A percentile compares a stretch with the other conserved stretches of the same genome.
phyloP scores from a whole-genome alignment of 1,139 yeast species.

The Saccharomycopsis hybrid region DNA sequence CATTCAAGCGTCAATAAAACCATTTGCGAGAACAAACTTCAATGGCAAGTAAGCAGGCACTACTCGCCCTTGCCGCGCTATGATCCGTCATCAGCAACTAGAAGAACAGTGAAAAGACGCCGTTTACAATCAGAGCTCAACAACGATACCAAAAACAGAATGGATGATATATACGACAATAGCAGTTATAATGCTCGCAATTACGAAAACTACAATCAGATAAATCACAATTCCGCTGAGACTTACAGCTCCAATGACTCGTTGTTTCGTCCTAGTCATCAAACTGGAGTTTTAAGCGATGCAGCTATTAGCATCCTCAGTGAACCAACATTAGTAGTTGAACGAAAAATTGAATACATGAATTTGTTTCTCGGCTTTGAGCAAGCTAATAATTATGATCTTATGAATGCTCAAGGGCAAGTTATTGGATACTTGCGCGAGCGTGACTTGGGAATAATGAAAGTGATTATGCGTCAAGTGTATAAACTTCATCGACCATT shows the following conservation, averaged over 20 bases:
- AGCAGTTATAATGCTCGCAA: no score
- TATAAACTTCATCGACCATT: conserved; percentile 83
- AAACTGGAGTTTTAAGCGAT: conserved; percentile 1
- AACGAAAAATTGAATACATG: conserved; percentile 82
- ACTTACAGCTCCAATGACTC: no score
- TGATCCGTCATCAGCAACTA: background rate
- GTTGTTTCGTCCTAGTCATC: no score
- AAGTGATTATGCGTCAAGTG: conserved; percentile 71
- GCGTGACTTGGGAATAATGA: conserved; percentile 63
- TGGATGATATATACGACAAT: no score
- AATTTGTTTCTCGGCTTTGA: conserved; percentile 83
- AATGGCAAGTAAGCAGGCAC: background rate
- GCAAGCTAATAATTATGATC: conserved; percentile 75
- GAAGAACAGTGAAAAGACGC: background rate
- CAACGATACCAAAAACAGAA: no score
- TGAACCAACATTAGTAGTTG: conserved; percentile 81
- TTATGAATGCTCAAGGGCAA: conserved; percentile 68
- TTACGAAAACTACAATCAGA: no score
- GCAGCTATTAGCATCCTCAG: conserved; percentile 40
- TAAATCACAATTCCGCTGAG: no score
- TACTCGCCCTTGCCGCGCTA: conserved; percentile 2
- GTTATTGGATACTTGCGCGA: conserved; percentile 79
- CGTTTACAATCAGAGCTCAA: background rate
- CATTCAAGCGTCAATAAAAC: background rate
- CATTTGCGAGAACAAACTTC: background rate